Evolutionary conservation across 2,329 filamentous ascomycete species (phyloP).

Genomic region (Metarhizium sp.): DNA sequence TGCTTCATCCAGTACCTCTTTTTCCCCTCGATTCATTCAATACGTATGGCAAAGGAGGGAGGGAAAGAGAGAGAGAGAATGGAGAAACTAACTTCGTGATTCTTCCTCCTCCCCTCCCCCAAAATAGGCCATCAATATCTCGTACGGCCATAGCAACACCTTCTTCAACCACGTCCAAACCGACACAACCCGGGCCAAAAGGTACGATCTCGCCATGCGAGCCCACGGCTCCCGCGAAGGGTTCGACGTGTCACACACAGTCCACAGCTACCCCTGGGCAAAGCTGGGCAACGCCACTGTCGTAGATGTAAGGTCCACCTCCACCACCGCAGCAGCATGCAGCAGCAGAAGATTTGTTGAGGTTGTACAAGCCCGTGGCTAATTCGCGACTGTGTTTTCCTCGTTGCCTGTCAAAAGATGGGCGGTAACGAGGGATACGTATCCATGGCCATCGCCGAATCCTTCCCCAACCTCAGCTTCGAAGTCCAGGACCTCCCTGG

Average conservation of each 20-base stretch:
- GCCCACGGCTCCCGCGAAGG: slow-evolving; percentile 16
- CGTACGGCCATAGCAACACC: slow-evolving; percentile 13
- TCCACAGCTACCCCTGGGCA: slow-evolving; percentile 14
- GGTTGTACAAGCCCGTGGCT: background rate
- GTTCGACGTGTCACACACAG: slow-evolving; percentile 13
- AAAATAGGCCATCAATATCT: slow-evolving; percentile 17
- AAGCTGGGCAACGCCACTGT: slow-evolving; percentile 14
- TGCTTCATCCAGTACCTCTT: no score
- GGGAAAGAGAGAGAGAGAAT: background rate
- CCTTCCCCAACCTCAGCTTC: slow-evolving; percentile 23
- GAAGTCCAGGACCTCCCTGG: slow-evolving; percentile 39
- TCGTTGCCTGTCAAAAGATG: slow-evolving; percentile 9
- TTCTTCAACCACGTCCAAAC: slow-evolving; percentile 20
- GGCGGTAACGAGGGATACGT: slow-evolving; percentile 17
- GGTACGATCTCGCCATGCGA: slow-evolving; percentile 23
- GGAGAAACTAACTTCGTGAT: background rate
- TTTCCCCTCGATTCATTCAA: background rate
- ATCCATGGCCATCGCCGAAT: slow-evolving; percentile 12
- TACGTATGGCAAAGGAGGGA: background rate
- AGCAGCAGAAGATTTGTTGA: background rate
- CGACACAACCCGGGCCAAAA: slow-evolving; percentile 14
- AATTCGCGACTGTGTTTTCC: background rate
- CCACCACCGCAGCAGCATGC: background rate
- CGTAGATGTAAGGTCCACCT: slow-evolving; percentile 15
- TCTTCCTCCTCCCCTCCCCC: background rate